Evolutionary conservation across 2,329 filamentous ascomycete genomes (phyloP), one percentile per base, ranked within the genome.

Genomic region (Stagonosporopsis chrysanthemi): DNA sequence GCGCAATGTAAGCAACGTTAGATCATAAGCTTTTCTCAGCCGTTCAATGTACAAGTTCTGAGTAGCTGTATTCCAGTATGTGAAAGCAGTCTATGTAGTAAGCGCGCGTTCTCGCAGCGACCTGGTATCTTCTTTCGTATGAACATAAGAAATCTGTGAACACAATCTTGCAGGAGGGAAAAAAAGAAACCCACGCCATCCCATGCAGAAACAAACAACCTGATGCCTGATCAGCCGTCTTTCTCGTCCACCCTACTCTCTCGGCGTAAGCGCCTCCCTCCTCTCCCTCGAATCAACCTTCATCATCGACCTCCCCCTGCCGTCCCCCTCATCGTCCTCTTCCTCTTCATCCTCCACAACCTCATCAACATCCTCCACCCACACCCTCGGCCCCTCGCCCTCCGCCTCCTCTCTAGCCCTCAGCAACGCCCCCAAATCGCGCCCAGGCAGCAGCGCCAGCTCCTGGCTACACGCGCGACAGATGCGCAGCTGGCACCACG

Each of bases 401-500:
- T n/a, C 36, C 12, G 14, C 26, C n/a, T 24, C 9, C 12, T 33
- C 47, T 8, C 22, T 44, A 48, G 36, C 65, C 54, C 66, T 45
- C 26, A 73, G 2, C 52, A 72, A 43, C 11, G 19, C 29, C 6
- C 47, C 52, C 54, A 76, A 28, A 49, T 68, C 51, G 36, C 67
- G n/a, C 1, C 64, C 63, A 4, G 66, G 62, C 29, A 64, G 45
- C 28, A 45, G 53, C 24, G 49, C 47, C 38, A 77, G 54, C 38
- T 69, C 69, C 7, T 62, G 59, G 12, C 68, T 66, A 31, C 76
- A 78, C 2, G 6, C 45, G 5, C 59, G 31, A 52, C 76, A 78
- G 17, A 78, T 65, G 8, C 74, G 43, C 57, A 78, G 52, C 52
- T 69, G 70, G 49, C 76, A 78, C 73, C 73, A 76, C 15, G 66